phyloP scores from a whole-genome alignment of 768 basidiomycete genomes.

The Lactarius psammicola region DNA sequence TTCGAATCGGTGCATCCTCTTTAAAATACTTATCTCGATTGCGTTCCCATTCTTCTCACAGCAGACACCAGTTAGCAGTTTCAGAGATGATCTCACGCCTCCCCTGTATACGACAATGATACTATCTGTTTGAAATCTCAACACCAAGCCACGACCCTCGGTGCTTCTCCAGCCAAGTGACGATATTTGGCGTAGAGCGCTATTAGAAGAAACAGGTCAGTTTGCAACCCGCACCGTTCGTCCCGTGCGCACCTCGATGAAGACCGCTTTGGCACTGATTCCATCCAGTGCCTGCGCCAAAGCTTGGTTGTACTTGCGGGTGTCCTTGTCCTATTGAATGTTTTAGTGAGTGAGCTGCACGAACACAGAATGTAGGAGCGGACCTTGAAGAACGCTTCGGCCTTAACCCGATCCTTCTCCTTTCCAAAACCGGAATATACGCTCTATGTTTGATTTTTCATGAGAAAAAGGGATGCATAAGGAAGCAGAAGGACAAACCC shows the following conservation, averaged over 20 bases:
- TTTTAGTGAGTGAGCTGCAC: neutral
- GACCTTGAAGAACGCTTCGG: conserved; percentile 29
- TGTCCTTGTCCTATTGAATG: conserved; percentile 23
- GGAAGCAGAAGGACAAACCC: neutral
- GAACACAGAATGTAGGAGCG: neutral
- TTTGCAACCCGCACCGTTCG: neutral
- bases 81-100: neutral
- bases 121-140: neutral
- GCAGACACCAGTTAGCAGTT: neutral
- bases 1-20: conserved; percentile 14
- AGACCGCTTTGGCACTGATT: conserved; percentile 20
- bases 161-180: conserved; percentile 23
- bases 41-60: neutral
- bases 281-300: conserved; percentile 27
- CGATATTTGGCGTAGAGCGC: conserved; percentile 26
- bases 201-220: neutral
- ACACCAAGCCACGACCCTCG: neutral
- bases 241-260: conserved; percentile 23
- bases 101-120: neutral
- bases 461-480: neutral
- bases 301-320: conserved; percentile 22
- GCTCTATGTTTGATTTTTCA: neutral
- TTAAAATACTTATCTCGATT: neutral
- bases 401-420: conserved; percentile 16
- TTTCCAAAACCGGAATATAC: conserved; percentile 13